These are phyloP conservation scores for Hypomontagnella monticulosa DNA, from an alignment of 495 filamentous ascomycete genomes.

Conservation along the genomic window DNA sequence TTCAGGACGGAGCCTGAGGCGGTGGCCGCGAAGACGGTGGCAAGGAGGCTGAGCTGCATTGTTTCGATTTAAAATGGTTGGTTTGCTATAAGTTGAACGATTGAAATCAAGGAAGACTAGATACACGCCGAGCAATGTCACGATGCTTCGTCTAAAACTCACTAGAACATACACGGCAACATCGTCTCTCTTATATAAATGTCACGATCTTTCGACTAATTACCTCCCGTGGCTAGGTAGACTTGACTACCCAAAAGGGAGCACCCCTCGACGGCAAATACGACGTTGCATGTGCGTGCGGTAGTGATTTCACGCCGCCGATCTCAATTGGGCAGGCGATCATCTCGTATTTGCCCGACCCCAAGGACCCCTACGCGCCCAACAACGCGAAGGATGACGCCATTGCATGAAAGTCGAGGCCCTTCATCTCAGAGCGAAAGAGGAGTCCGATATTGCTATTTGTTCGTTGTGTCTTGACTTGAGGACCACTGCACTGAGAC, in stretches of 20 bases:
- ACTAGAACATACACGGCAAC: too few species aligned
- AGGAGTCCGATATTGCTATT: conserved; percentile 6
- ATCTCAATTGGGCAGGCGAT: conserved; percentile 29
- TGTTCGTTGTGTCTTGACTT: conserved; percentile 3
- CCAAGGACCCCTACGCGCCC: conserved; percentile 15
- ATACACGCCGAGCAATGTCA: too few species aligned
- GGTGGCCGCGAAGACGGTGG: conserved; percentile 28
- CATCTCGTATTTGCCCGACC: conserved; percentile 33
- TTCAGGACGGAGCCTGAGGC: conserved; percentile 22
- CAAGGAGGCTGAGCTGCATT: conserved; percentile 30
- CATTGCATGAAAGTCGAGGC: conserved; percentile 17
- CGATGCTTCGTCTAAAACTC: too few species aligned
- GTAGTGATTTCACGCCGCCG: background rate
- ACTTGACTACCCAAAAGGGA: conserved; percentile 19
- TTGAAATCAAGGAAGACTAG: too few species aligned
- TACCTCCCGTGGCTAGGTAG: conserved; percentile 5
- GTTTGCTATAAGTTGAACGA: background rate
- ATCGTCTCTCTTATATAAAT: background rate
- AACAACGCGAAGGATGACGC: conserved; percentile 19
- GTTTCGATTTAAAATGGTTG: background rate
- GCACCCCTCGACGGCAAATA: conserved; percentile 10
- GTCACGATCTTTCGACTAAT: too few species aligned
- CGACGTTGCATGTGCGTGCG: conserved; percentile 25
- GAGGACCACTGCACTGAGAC: conserved; percentile 8
- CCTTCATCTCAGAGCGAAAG: conserved; percentile 22